Percentiles rank a stretch among this genome's conserved stretches.
phyloP scores from a whole-genome alignment of 352 stramenopile genomes.

The Pythium dissimile region DNA sequence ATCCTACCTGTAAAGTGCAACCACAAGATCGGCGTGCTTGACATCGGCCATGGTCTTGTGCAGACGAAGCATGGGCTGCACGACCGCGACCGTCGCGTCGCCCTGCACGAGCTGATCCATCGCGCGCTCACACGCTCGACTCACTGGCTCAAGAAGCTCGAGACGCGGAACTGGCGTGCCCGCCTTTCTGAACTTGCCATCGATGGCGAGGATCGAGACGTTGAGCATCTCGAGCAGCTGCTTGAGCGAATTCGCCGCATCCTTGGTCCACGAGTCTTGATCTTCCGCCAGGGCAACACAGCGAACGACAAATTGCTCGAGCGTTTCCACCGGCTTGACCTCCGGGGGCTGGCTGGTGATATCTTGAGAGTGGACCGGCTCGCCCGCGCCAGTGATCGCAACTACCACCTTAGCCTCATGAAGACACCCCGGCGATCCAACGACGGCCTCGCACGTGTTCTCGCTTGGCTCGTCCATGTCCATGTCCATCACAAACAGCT shows the following conservation, averaged over 20 bases:
- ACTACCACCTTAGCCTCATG: no score
- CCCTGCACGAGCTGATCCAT: not conserved
- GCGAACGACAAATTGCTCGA: not conserved
- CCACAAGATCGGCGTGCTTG: constrained; percentile 2
- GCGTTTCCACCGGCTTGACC: not conserved
- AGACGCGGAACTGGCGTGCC: no score
- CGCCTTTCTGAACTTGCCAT: not conserved
- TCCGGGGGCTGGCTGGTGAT: no score
- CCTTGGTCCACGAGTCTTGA: not conserved
- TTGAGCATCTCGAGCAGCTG: no score
- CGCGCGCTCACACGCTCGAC: not conserved
- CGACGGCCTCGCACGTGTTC: not conserved
- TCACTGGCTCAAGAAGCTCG: not conserved
- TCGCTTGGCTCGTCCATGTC: not conserved
- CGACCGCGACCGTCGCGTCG: not conserved
- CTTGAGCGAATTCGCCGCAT: not conserved
- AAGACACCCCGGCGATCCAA: no score
- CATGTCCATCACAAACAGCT: not conserved
- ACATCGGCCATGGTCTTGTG: not conserved
- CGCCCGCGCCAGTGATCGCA: no score
- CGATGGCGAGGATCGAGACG: not conserved
- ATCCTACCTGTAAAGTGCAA: not conserved
- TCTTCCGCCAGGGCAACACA: no score
- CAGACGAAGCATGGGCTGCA: not conserved
- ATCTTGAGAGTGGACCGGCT: no score